Percentiles rank a stretch among this genome's conserved stretches.
phyloP scores from a whole-genome alignment of 345 rosid species.

The Hibiscus tridactylites region DNA sequence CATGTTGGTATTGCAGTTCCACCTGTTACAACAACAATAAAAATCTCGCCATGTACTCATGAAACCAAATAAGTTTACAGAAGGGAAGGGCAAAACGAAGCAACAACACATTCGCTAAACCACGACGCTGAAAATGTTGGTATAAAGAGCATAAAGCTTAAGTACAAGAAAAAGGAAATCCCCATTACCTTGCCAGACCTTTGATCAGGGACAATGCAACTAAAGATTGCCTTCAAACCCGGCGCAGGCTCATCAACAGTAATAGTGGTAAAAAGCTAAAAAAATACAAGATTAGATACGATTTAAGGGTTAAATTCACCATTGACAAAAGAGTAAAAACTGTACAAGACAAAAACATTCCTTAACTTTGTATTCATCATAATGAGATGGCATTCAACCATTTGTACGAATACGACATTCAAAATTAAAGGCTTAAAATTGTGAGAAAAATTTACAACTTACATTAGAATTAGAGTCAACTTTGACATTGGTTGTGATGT shows the following conservation, averaged over 20 bases:
- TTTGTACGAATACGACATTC: background rate
- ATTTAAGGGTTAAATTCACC: background rate
- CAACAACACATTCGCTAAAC: background rate
- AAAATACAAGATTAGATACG: background rate
- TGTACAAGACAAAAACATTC: background rate
- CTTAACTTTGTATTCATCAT: background rate
- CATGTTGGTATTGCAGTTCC: slow-evolving; percentile 90
- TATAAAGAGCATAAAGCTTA: background rate
- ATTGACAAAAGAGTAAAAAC: background rate
- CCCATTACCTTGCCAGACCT: slow-evolving; percentile 77
- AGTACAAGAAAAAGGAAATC: background rate
- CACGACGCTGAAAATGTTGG: background rate
- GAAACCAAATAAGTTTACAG: background rate
- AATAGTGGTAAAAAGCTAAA: slow-evolving; percentile 70
- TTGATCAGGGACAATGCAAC: slow-evolving; percentile 84
- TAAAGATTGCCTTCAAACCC: slow-evolving; percentile 77
- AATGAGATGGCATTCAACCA: background rate
- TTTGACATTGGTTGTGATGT: slow-evolving; percentile 79
- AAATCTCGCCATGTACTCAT: background rate
- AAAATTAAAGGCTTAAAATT: no score
- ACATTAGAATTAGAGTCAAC: slow-evolving; percentile 75
- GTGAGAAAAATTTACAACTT: slow-evolving; percentile 10
- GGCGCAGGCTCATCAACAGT: slow-evolving; percentile 83
- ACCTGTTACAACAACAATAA: slow-evolving; percentile 32
- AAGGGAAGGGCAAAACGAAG: background rate